These are phyloP conservation scores for Aspergillus sp. DNA, from an alignment of 2,329 filamentous ascomycete species.

Conservation along the genomic window DNA sequence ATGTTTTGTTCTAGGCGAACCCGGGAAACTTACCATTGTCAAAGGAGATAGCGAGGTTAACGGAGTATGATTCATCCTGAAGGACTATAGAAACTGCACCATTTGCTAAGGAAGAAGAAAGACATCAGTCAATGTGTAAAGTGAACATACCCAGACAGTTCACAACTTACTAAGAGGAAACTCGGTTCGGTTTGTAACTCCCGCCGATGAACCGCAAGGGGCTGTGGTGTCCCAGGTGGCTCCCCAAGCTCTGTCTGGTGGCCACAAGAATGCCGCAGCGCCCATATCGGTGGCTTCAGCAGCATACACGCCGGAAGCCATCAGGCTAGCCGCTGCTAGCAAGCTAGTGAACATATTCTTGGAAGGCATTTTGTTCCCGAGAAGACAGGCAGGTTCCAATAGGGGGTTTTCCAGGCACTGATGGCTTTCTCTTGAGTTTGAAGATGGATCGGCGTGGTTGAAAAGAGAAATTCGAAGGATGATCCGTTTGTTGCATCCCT, in stretches of 20 bases:
- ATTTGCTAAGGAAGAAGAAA: slow-evolving; percentile 43
- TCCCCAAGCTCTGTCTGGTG: slow-evolving; percentile 58
- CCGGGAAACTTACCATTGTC: slow-evolving; percentile 44
- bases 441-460: neutral
- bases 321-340: neutral
- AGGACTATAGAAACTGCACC: slow-evolving; percentile 58
- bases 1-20: too few relatives aligned
- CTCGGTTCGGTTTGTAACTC: slow-evolving; percentile 53
- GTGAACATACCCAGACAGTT: too few relatives aligned
- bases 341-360: slow-evolving; percentile 4
- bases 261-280: slow-evolving; percentile 64
- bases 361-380: slow-evolving; percentile 14
- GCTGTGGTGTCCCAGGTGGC: slow-evolving; percentile 57
- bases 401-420: neutral
- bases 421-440: too few relatives aligned
- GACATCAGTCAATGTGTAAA: neutral
- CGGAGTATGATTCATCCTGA: slow-evolving; percentile 59
- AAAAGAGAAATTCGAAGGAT: neutral
- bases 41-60: slow-evolving; percentile 58
- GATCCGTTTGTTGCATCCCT: neutral
- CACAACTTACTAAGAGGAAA: slow-evolving; percentile 56
- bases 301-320: neutral
- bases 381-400: neutral
- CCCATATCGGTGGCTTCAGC: slow-evolving; percentile 48
- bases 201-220: slow-evolving; percentile 58